phyloP scores from a whole-genome alignment of 805 yeast genomes.

The Pachysolen tannophilus region DNA sequence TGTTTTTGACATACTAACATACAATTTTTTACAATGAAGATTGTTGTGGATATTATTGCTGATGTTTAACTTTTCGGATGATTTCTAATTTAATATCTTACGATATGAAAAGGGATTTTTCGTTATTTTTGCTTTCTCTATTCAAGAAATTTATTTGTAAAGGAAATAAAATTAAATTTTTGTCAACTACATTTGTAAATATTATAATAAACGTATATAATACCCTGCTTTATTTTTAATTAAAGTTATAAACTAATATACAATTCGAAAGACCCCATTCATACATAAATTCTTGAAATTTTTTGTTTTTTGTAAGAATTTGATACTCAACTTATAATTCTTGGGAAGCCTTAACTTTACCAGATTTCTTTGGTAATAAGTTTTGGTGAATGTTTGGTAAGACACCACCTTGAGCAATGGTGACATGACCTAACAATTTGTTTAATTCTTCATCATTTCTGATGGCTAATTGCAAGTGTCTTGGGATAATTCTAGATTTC shows the following conservation, averaged over 20 bases:
- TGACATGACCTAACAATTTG: slow-evolving; percentile 86
- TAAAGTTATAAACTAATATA: slow-evolving; percentile 10
- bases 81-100: no score
- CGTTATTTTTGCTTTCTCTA: no score
- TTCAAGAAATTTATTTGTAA: no score
- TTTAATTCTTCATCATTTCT: slow-evolving; percentile 98
- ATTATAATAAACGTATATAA: neutral
- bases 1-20: slow-evolving; percentile 3
- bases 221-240: neutral
- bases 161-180: no score
- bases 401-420: slow-evolving; percentile 99
- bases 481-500: slow-evolving; percentile 98
- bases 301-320: neutral
- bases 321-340: slow-evolving; percentile 35
- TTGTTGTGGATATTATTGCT: slow-evolving; percentile 24
- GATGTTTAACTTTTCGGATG: no score
- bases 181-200: no score
- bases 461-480: slow-evolving; percentile 97
- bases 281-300: slow-evolving; percentile 3
- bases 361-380: slow-evolving; percentile 63
- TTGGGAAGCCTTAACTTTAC: slow-evolving; percentile 49
- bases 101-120: no score
- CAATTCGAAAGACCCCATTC: slow-evolving; percentile 9
- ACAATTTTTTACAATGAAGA: no score
- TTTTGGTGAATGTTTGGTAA: slow-evolving; percentile 94